Conservation (phyloP, 2,329 filamentous ascomycete species). For the Escovopsis weberi region DNA sequence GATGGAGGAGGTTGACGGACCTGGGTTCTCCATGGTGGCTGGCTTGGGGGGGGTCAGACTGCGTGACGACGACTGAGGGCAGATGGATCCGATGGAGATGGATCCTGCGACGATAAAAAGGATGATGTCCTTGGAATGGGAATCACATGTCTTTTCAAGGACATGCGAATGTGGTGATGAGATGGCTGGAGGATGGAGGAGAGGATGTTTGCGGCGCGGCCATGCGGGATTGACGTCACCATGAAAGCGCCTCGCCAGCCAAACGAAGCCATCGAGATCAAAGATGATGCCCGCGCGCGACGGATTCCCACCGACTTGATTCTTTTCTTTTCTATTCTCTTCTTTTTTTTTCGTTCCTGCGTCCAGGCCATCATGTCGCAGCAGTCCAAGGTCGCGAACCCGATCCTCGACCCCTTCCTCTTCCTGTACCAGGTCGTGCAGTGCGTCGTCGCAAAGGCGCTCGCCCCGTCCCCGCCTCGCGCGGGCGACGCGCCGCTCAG, state of each 20-base stretch:
- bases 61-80: not conserved
- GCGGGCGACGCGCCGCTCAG: constrained; percentile 35
- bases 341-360: not conserved
- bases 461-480: constrained; percentile 56
- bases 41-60: not conserved
- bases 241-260: constrained; percentile 1
- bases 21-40: constrained; percentile 27
- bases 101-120: too few species aligned
- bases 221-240: constrained; percentile 15
- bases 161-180: not conserved
- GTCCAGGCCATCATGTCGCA: constrained; percentile 1
- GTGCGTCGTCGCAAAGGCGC: constrained; percentile 45
- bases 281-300: too few species aligned
- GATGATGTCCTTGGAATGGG: too few species aligned
- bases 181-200: not conserved
- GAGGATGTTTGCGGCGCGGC: not conserved
- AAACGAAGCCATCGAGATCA: too few species aligned
- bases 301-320: not conserved
- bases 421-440: constrained; percentile 53
- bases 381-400: constrained; percentile 16
- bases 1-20: constrained; percentile 12
- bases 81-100: not conserved
- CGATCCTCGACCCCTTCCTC: constrained; percentile 37
- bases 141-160: not conserved
- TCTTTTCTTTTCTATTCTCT: not conserved